Evolutionary conservation across 1,284 basidiomycete genomes (phyloP).

Genomic region (Ceratobasidium sp.): DNA sequence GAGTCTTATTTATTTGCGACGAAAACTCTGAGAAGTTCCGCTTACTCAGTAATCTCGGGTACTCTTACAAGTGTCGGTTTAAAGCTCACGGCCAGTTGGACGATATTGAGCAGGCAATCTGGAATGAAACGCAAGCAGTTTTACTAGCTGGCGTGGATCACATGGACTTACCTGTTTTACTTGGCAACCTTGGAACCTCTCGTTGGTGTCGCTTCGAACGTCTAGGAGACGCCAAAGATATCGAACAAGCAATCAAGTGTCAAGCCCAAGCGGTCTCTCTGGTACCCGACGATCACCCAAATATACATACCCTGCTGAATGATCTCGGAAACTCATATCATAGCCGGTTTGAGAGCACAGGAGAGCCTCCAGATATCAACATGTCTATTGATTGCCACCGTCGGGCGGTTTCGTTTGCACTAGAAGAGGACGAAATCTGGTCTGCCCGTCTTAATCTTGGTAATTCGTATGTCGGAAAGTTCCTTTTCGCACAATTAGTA

Average conservation of each 20-base stretch:
- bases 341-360: neutral
- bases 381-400: neutral
- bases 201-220: neutral
- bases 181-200: neutral
- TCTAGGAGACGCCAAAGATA: neutral
- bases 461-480: too few species aligned
- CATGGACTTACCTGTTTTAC: neutral
- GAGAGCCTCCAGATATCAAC: neutral
- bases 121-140: neutral
- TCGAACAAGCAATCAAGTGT: too few species aligned
- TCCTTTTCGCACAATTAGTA: too few species aligned
- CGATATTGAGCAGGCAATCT: neutral
- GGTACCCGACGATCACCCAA: too few species aligned
- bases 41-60: neutral
- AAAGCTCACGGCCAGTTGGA: neutral
- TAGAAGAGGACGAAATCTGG: neutral
- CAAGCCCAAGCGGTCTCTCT: too few species aligned
- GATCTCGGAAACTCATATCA: neutral
- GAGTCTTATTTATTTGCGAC: neutral
- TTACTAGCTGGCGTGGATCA: neutral
- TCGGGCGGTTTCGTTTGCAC: neutral
- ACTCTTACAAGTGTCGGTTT: neutral
- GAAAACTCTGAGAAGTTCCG: neutral
- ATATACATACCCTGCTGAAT: too few species aligned
- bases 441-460: neutral